Evolutionary conservation across 2,329 filamentous ascomycete species (phyloP).

Genomic region (Epichloe uncinata): DNA sequence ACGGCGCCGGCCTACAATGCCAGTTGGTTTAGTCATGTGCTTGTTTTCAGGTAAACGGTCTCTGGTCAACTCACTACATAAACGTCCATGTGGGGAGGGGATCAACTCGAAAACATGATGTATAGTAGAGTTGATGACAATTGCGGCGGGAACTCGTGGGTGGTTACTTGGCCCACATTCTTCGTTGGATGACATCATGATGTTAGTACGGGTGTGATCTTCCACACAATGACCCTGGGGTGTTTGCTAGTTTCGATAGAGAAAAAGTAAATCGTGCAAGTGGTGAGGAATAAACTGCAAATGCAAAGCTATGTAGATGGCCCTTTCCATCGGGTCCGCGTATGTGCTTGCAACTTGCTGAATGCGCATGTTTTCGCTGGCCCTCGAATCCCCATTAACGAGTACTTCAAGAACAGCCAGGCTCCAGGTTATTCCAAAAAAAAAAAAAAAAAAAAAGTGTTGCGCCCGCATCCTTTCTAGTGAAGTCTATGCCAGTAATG

Average conservation of each 20-base stretch:
- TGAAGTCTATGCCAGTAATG: not conserved
- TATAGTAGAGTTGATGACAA: not conserved
- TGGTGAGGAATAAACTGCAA: too few relatives aligned
- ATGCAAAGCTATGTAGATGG: too few relatives aligned
- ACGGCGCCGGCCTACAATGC: constrained; percentile 60
- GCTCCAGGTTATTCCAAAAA: not conserved
- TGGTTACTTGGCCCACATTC: not conserved
- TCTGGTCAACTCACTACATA: constrained; percentile 16
- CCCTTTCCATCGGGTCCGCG: too few relatives aligned
- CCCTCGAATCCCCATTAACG: not conserved
- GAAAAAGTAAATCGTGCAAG: too few relatives aligned
- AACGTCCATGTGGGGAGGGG: constrained; percentile 13
- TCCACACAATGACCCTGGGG: too few relatives aligned
- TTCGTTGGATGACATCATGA: constrained; percentile 1
- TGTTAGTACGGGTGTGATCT: constrained; percentile 1
- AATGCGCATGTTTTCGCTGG: not conserved
- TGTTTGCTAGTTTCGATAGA: too few relatives aligned
- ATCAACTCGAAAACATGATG: not conserved
- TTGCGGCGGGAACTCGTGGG: not conserved
- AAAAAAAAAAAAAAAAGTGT: too few relatives aligned
- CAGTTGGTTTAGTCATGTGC: not conserved
- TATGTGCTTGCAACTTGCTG: too few relatives aligned
- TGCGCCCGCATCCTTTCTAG: not conserved
- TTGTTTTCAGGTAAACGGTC: not conserved
- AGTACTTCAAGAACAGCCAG: not conserved